Conservation (phyloP, 345 rosid species). For the Schrenkiella parvula region DNA sequence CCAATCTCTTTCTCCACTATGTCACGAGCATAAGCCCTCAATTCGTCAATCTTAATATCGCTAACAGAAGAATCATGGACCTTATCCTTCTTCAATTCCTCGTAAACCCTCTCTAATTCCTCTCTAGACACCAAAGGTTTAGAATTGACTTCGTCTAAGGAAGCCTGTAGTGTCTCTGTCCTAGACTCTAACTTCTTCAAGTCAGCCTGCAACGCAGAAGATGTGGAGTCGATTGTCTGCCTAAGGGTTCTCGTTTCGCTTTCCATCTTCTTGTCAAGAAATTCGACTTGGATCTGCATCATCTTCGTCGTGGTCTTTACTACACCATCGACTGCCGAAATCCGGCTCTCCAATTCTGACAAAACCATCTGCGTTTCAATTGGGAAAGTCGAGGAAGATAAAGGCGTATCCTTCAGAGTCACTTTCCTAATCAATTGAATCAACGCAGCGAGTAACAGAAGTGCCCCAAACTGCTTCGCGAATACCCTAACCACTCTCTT, state of each 20-base stretch:
- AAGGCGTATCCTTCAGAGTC: slow-evolving; percentile 30
- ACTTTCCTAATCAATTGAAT: slow-evolving; percentile 61
- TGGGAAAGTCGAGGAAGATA: slow-evolving; percentile 12
- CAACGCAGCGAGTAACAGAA: slow-evolving; percentile 58
- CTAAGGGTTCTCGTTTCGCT: slow-evolving; percentile 48
- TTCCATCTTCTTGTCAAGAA: slow-evolving; percentile 64
- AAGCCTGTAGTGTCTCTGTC: slow-evolving; percentile 38
- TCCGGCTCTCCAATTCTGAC: slow-evolving; percentile 64
- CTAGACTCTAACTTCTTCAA: slow-evolving; percentile 49
- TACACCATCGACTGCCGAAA: slow-evolving; percentile 70
- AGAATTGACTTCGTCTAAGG: slow-evolving; percentile 50
- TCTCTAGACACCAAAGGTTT: slow-evolving; percentile 59
- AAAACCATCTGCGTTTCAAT: slow-evolving; percentile 33
- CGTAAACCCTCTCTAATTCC: slow-evolving; percentile 57
- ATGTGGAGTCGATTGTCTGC: slow-evolving; percentile 45
- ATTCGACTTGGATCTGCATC: slow-evolving; percentile 89
- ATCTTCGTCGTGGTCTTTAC: slow-evolving; percentile 65
- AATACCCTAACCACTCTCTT: slow-evolving; percentile 52
- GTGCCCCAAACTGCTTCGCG: slow-evolving; percentile 56
- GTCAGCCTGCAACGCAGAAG: slow-evolving; percentile 34
- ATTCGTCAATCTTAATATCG: slow-evolving; percentile 53
- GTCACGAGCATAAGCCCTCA: slow-evolving; percentile 73
- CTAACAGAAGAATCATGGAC: slow-evolving; percentile 20
- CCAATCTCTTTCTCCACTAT: slow-evolving; percentile 73
- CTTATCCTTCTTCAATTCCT: slow-evolving; percentile 52